Evolutionary conservation across 768 basidiomycete species (phyloP), one percentile per base, ranked within the genome.

Genomic region (Auricularia auricula-judae): DNA sequence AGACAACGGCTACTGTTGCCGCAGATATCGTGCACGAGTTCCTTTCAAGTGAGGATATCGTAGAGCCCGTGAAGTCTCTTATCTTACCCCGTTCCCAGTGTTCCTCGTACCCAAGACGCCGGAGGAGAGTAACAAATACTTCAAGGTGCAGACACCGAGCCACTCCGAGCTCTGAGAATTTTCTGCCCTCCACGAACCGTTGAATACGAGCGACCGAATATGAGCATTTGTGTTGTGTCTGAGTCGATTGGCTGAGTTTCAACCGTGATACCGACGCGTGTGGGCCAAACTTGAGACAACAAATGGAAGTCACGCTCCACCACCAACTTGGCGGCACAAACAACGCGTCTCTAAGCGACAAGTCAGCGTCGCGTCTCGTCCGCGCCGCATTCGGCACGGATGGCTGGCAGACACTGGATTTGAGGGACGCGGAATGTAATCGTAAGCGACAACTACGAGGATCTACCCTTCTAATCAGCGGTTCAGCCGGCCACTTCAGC

Each of bases 1-100:
- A 89, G 51, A 82, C 86, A 59, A 89, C 87, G 29, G 82, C 80
- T 2, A 85, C 85, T 59, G 84, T 83, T 33, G 86, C 87, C 0
- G 87, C 87, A 2, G 84, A 86, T 69, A 73, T 89, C 51, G 81
- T 87, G 4, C 82, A 86, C 64, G 87, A 88, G 71, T 86, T 88
- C 69, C 71, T 88, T 58, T 85, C 84, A 10, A 51, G 47, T 51
- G 47, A 51, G 47, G 5, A 21, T 51, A 4, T 42, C 16, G 43
- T 18, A 11, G 10, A 51, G 16, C 16, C 21, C 5, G 5, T 51
- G 47, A 16, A 51, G 18, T 3, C 18, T 18, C 1, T 51, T 5
- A 18, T 5, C 47, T 51, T 5, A 51, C 47, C 8, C 8, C 21
- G 47, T 29, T 29, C 21, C 21, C 47, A 51, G 47, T 51, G 47